A percentile compares a stretch with the other conserved stretches of the same genome.
Conservation (phyloP, 164 flowering plant species). For the Vitis rupestris region DNA sequence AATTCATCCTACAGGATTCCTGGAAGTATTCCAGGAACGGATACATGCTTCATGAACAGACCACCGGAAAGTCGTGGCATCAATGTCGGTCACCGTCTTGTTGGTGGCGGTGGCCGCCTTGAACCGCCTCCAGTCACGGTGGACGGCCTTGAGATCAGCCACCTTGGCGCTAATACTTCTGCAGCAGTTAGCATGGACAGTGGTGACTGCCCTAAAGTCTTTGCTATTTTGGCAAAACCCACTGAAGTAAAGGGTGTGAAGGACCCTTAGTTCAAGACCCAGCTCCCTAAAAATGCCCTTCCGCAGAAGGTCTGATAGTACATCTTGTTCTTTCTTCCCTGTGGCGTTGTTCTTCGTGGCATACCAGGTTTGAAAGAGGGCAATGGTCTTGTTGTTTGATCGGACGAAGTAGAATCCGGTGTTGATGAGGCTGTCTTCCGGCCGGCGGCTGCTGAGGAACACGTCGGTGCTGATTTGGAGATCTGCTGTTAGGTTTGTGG, state of each 20-base stretch:
- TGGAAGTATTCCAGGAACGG: neutral
- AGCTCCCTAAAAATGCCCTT: slow-evolving; percentile 24
- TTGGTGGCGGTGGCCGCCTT: neutral
- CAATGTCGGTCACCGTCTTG: neutral
- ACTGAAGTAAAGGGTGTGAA: slow-evolving; percentile 53
- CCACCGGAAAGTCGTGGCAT: neutral
- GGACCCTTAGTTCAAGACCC: slow-evolving; percentile 28
- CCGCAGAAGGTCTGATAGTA: slow-evolving; percentile 28
- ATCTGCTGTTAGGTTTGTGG: slow-evolving; percentile 33
- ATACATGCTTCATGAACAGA: neutral
- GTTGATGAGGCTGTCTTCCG: slow-evolving; percentile 36
- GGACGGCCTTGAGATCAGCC: slow-evolving; percentile 36
- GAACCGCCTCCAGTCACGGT: slow-evolving; percentile 48
- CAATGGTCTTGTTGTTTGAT: slow-evolving; percentile 59
- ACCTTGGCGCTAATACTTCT: slow-evolving; percentile 55
- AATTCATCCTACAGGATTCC: neutral
- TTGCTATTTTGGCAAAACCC: slow-evolving; percentile 59
- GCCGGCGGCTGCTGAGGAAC: slow-evolving; percentile 36
- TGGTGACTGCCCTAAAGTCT: slow-evolving; percentile 37
- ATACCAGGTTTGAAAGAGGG: slow-evolving; percentile 52
- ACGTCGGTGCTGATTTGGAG: slow-evolving; percentile 57
- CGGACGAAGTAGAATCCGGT: slow-evolving; percentile 61
- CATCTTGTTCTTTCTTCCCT: slow-evolving; percentile 74
- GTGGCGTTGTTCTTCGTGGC: slow-evolving; percentile 42
- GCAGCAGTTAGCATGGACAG: slow-evolving; percentile 79